These are phyloP conservation scores for Berberis vulgaris DNA, from an alignment of 164 flowering plant genomes.

Conservation along the genomic window DNA sequence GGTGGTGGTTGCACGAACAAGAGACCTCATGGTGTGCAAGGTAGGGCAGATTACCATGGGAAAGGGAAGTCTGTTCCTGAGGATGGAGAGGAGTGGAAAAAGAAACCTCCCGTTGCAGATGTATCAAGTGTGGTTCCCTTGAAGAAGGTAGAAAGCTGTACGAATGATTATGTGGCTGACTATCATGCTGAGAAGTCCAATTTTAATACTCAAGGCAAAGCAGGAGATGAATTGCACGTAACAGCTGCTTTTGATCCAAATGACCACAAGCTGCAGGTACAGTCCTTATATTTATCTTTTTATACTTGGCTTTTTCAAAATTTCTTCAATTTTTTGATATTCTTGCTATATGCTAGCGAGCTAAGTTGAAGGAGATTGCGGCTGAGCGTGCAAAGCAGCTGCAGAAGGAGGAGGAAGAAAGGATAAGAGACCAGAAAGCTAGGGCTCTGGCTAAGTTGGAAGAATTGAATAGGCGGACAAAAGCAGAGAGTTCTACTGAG, in stretches of 20 bases:
- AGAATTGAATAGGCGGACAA: conserved; percentile 70
- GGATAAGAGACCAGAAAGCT: conserved; percentile 83
- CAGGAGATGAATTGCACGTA: conserved; percentile 26
- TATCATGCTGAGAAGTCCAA: conserved; percentile 18
- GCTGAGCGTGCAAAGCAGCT: conserved; percentile 67
- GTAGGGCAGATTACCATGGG: conserved; percentile 39
- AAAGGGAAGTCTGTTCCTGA: conserved; percentile 37
- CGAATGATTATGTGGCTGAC: conserved; percentile 21
- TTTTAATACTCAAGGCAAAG: conserved; percentile 22
- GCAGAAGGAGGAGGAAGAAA: conserved; percentile 88
- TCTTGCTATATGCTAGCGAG: conserved; percentile 46
- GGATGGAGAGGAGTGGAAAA: conserved; percentile 60
- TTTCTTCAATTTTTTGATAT: conserved; percentile 7
- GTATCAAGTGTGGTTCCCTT: conserved; percentile 12
- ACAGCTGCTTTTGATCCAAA: conserved; percentile 26
- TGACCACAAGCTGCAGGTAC: conserved; percentile 56
- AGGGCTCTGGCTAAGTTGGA: conserved; percentile 91
- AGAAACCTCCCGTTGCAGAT: conserved; percentile 27
- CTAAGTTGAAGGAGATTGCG: conserved; percentile 73
- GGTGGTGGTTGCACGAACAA: conserved; percentile 21
- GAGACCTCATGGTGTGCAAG: conserved; percentile 44
- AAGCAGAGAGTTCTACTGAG: conserved; percentile 29
- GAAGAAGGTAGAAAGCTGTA: conserved; percentile 21
- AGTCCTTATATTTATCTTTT: neutral
- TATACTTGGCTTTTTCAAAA: neutral